Evolutionary conservation across 2,329 filamentous ascomycete species (phyloP).

Genomic region (Sporothrix mexicana): DNA sequence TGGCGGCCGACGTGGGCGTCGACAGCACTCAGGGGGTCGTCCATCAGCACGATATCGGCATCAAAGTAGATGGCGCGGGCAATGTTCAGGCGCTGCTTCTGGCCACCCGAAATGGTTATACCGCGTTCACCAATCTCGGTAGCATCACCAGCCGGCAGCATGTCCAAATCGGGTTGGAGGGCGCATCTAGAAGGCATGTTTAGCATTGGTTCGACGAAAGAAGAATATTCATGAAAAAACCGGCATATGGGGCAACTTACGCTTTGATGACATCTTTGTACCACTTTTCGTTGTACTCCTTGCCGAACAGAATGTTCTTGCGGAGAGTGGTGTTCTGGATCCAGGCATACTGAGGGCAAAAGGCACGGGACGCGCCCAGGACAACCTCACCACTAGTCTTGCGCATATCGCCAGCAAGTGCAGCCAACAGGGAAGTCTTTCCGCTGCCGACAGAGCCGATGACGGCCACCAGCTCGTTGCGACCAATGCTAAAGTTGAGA

Average conservation of each 20-base stretch:
- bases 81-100: conserved; percentile 95
- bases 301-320: conserved; percentile 91
- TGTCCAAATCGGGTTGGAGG: conserved; percentile 82
- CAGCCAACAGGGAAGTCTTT: conserved; percentile 87
- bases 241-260: conserved; percentile 48
- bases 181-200: conserved; percentile 66
- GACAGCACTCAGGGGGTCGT: conserved; percentile 71
- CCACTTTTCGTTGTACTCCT: conserved; percentile 75
- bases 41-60: conserved; percentile 70
- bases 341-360: conserved; percentile 97
- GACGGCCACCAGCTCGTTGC: conserved; percentile 80
- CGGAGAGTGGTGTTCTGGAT: conserved; percentile 89
- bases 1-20: conserved; percentile 73
- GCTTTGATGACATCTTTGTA: conserved; percentile 84
- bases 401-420: conserved; percentile 92
- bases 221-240: neutral
- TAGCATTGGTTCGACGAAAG: neutral
- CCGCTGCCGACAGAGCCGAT: conserved; percentile 89
- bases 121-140: conserved; percentile 96
- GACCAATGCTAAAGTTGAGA: conserved; percentile 69
- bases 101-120: conserved; percentile 92
- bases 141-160: conserved; percentile 85
- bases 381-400: conserved; percentile 75
- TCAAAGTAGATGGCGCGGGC: conserved; percentile 78
- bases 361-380: conserved; percentile 80